A percentile compares a stretch with the other conserved stretches of the same genome.
Evolutionary conservation across 805 yeast genomes (phyloP).

Genomic region (Teunomyces panamensis): DNA sequence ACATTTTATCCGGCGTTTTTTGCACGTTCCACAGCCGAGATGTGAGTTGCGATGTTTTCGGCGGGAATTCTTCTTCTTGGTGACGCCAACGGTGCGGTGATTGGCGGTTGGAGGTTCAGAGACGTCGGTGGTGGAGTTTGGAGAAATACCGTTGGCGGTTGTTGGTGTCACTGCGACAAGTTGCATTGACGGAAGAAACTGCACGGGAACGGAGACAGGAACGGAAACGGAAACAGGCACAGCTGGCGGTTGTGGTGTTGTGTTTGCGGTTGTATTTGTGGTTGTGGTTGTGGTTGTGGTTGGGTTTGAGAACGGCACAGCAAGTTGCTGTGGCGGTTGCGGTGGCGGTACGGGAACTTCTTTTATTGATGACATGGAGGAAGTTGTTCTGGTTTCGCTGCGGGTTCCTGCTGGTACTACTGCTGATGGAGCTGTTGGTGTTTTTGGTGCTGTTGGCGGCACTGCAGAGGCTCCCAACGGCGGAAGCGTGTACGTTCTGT

Average conservation of each 20-base stretch:
- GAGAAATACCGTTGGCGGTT: background rate
- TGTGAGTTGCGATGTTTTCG: conserved; percentile 68
- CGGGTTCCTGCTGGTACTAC: conserved; percentile 16
- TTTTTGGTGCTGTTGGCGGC: background rate
- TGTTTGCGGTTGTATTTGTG: background rate
- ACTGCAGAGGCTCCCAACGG: background rate
- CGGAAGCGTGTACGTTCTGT: conserved; percentile 1
- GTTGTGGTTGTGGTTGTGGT: background rate
- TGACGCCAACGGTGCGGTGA: conserved; percentile 5
- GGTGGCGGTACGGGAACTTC: no score
- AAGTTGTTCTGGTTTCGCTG: no score
- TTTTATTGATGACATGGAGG: no score
- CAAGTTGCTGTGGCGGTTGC: no score
- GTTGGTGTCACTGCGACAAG: background rate
- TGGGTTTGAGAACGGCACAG: background rate
- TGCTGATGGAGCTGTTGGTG: conserved; percentile 3
- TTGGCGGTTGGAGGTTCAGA: background rate
- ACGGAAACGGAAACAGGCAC: no score
- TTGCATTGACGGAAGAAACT: background rate
- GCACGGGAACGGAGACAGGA: background rate
- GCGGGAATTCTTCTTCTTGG: conserved; percentile 44
- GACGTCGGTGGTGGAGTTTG: background rate
- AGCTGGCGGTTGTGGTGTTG: no score
- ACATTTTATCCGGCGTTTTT: conserved; percentile 60
- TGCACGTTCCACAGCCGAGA: conserved; percentile 71